Base-by-base conservation (phyloP, 78 protist genomes). In the Dictyostelium firmibasis region DNA sequence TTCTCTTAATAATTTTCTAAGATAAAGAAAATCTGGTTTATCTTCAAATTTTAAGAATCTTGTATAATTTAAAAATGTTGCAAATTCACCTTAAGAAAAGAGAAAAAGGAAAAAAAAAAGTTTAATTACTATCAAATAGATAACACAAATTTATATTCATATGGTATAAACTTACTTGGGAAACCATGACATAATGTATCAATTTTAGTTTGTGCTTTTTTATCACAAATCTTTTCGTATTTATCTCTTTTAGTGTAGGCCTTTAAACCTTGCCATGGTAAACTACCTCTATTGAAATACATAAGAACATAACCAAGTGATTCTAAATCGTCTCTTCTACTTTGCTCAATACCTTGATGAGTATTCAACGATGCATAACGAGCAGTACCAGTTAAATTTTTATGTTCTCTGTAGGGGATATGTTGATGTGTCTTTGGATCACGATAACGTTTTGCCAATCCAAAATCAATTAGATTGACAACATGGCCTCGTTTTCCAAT, bases 191-290 rank as follows among this genome's bases (percentile, higher is more conserved):
- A 98, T 20, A 98, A 95, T 5, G 77, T 87, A 86, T 97, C 98
- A 27, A 98, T 95, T 9, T 96, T 92, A 11, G 99, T 98, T 36
- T 96, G 57, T 84, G 97, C 91, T 89, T 99, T 99, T 81, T 96
- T 96, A 94, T 98, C 99, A 20, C 87, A 81, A 76, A 99, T 99
- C 91, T 85, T 94, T 83, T 98, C 99, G 93, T 99, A 98, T 87
- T 99, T 99, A 57, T 98, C 98, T 76, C 97, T 67, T 96, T 98
- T 98, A 27, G 97, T 98, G 53, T 83, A 93, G 9, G 99, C 99
- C 69, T 95, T 91, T 70, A 99, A 92, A 4, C 99, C 99, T 82
- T 99, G 99, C 99, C 99, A 99, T 75, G 99, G 99, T 44, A 99
- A 93, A 35, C 83, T 20, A 33, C 99, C 99, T 31, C 98, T 83